Evolutionary conservation across 192 early-diverging fungal genomes (phyloP).

Genomic region (Haplosporangium gracile): DNA sequence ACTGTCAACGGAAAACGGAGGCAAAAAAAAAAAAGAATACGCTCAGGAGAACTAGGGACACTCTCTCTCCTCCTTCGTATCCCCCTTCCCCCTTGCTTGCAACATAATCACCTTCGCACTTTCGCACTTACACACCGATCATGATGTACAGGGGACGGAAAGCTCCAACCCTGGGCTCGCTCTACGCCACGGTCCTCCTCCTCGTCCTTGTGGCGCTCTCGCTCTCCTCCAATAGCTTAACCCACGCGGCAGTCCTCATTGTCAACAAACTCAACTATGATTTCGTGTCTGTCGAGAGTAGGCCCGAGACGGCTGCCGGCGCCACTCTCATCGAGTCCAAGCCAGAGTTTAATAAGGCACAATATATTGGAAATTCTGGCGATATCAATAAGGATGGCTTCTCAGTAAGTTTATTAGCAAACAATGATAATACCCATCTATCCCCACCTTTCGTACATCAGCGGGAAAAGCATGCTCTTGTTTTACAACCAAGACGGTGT

Average conservation of each 20-base stretch:
- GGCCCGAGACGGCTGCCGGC: slow-evolving; percentile 3
- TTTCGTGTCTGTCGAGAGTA: slow-evolving; percentile 11
- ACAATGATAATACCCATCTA: background rate
- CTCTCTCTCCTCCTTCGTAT: no score
- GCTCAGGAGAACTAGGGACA: no score
- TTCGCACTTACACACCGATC: no score
- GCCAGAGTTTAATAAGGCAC: background rate
- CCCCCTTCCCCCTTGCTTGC: no score
- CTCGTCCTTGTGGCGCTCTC: slow-evolving; percentile 15
- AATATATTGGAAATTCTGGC: slow-evolving; percentile 2
- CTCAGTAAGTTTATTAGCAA: slow-evolving; percentile 16
- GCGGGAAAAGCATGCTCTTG: background rate
- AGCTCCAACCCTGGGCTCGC: background rate
- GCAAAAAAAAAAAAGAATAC: no score
- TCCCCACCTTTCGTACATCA: background rate
- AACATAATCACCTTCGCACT: no score
- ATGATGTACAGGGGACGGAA: background rate
- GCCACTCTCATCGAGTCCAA: background rate
- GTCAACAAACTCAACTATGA: slow-evolving; percentile 24
- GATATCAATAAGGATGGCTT: slow-evolving; percentile 24
- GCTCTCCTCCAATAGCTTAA: background rate
- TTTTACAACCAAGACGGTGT: background rate
- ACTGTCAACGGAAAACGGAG: no score
- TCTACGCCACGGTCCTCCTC: background rate
- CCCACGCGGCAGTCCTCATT: slow-evolving; percentile 14